Base-by-base conservation (phyloP, 2,329 filamentous ascomycete species). In the Phaeomoniella chlamydospora region DNA sequence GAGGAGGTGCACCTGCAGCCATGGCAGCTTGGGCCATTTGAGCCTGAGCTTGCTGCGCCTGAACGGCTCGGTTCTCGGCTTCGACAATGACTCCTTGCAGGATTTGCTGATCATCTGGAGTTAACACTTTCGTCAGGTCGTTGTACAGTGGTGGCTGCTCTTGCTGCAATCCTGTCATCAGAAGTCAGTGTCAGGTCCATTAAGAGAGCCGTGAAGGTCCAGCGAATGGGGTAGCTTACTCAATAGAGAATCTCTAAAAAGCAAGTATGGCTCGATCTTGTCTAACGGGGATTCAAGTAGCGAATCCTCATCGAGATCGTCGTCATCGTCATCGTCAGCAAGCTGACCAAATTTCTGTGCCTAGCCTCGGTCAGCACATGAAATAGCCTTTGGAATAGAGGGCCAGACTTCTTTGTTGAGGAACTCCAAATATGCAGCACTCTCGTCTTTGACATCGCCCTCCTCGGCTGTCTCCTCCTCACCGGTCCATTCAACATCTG, bases 381-480 rank as follows among this genome's bases (percentile, higher is more conserved):
- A 11, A 12, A n/a, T 18, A 19, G 31, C 16, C 18, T 4, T 14
- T 5, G 9, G 29, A 3, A 33, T 29, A 9, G 15, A 16, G 37
- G 17, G 16, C 50, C 67, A 55, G 53, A 78, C 80, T 67, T 96
- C 88, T 55, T 92, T 82, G 48, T 88, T 92, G 17, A 98, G 62
- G 65, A 98, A 98, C 46, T 96, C 87, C 33, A 98, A 73, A 55
- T 98, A 98, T 4, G 88, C 85, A 15, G 82, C 80, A 55, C 84
- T 90, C 60, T 96, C 88, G 49, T 94, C 88, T 51, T 86, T 82
- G 49, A 77, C 70, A 42, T 94, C 80, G 3, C 56, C 58, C 11
- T 61, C 50, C 37, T 72, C 72, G 29, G 57, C 66, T 43, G 84
- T 82, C 17, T 74, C 73, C 16, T 70, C 71, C 33, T 74, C 74